Conservation (phyloP, 352 stramenopile species). For the Thraustochytrium sp. region DNA sequence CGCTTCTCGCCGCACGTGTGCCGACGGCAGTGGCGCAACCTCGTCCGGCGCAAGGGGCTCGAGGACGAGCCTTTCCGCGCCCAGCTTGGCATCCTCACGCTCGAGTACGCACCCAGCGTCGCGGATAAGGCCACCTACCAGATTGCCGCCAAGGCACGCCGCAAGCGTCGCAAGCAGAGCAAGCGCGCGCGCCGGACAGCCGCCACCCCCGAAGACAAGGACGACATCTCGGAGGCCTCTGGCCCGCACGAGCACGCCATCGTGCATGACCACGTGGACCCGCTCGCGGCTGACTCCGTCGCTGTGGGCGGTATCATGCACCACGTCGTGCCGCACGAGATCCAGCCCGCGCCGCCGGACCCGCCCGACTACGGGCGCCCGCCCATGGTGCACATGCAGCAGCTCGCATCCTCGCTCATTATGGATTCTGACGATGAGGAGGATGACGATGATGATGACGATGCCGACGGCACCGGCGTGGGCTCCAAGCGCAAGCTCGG, state of each 20-base stretch:
- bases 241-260: neutral
- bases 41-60: neutral
- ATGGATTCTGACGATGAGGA: slow-evolving; percentile 13
- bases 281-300: too few relatives aligned
- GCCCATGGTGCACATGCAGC: too few relatives aligned
- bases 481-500: neutral
- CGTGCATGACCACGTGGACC: too few relatives aligned
- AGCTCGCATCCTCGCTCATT: too few relatives aligned
- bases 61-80: neutral
- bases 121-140: neutral
- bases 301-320: too few relatives aligned
- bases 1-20: neutral
- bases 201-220: neutral
- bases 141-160: neutral
- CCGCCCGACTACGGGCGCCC: too few relatives aligned
- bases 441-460: neutral
- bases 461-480: neutral
- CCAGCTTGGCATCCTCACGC: neutral
- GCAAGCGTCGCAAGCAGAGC: neutral
- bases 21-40: neutral
- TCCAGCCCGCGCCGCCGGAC: too few relatives aligned
- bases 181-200: neutral
- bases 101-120: neutral
- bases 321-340: too few relatives aligned
- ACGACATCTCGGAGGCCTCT: neutral